Conservation (phyloP, 495 filamentous ascomycete genomes). For the Margaritispora aquatica region DNA sequence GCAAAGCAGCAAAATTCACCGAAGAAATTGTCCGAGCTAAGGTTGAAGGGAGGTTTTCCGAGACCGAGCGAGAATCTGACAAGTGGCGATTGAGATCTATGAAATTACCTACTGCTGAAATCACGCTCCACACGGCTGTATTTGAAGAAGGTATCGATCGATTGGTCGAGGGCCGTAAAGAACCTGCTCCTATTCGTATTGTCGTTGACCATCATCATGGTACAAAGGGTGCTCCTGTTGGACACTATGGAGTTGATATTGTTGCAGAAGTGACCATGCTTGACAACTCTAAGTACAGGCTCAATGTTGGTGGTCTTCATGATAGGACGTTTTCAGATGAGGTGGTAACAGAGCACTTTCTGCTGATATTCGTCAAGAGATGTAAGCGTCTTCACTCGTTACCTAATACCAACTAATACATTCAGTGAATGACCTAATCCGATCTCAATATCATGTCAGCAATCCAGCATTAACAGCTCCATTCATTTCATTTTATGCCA, state of each 20-base stretch:
- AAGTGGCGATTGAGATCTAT: conserved; percentile 74
- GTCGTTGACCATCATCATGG: conserved; percentile 54
- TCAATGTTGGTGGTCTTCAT: conserved; percentile 54
- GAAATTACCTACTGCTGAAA: conserved; percentile 47
- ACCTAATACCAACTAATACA: conserved; percentile 3
- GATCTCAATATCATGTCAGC: conserved; percentile 59
- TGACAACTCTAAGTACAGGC: conserved; percentile 44
- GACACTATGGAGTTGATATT: conserved; percentile 64
- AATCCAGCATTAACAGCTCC: conserved; percentile 61
- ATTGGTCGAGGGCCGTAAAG: conserved; percentile 46
- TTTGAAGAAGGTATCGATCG: conserved; percentile 60
- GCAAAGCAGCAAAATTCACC: conserved; percentile 64
- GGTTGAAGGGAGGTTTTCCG: conserved; percentile 76
- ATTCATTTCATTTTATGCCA: conserved; percentile 61
- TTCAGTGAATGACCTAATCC: conserved; percentile 57
- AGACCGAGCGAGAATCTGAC: conserved; percentile 68
- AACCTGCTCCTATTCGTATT: conserved; percentile 52
- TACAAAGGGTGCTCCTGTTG: conserved; percentile 50
- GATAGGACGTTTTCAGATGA: conserved; percentile 61
- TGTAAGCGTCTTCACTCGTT: conserved; percentile 39
- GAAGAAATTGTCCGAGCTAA: conserved; percentile 85
- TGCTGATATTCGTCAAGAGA: conserved; percentile 62
- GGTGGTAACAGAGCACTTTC: conserved; percentile 58
- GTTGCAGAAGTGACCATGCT: conserved; percentile 46
- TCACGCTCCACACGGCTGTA: conserved; percentile 67